Evolutionary conservation across 495 filamentous ascomycete species (phyloP).

Genomic region (Penicillium mononematosum): DNA sequence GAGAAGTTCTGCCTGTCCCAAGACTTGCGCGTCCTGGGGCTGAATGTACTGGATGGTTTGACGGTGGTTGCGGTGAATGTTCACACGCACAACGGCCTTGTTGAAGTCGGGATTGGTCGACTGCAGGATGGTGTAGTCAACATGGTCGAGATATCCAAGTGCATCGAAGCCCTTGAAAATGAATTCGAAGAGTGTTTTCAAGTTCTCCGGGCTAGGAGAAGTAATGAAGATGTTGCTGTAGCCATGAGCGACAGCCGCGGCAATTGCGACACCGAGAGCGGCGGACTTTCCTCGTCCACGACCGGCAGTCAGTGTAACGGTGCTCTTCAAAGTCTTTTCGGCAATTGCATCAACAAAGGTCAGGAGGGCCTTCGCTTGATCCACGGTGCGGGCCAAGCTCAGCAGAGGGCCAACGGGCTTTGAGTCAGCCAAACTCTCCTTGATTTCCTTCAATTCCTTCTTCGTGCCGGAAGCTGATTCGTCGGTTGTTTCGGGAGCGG

Average conservation of each 20-base stretch:
- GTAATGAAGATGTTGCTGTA: conserved; percentile 99
- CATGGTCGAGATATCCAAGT: conserved; percentile 86
- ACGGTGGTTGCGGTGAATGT: conserved; percentile 90
- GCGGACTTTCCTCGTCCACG: conserved; percentile 97
- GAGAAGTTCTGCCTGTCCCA: conserved; percentile 93
- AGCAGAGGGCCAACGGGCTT: conserved; percentile 84
- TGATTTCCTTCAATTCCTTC: conserved; percentile 80
- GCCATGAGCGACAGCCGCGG: conserved; percentile 89
- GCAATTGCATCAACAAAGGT: conserved; percentile 96
- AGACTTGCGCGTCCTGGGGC: conserved; percentile 88
- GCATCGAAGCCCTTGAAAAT: conserved; percentile 98
- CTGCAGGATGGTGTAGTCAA: conserved; percentile 97
- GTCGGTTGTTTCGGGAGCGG: conserved; percentile 65
- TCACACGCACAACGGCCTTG: conserved; percentile 96
- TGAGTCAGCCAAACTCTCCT: conserved; percentile 79
- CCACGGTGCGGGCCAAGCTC: conserved; percentile 80
- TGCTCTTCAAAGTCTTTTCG: conserved; percentile 92
- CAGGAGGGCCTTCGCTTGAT: conserved; percentile 91
- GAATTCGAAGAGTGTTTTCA: conserved; percentile 98
- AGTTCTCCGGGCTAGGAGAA: conserved; percentile 94
- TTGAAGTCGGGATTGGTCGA: conserved; percentile 99
- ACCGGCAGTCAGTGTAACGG: conserved; percentile 88
- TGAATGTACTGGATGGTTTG: conserved; percentile 99
- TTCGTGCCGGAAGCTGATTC: conserved; percentile 63
- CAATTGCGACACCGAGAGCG: conserved; percentile 88